Base-by-base conservation (phyloP, 306 rosid genomes). In the Neltuma alba region DNA sequence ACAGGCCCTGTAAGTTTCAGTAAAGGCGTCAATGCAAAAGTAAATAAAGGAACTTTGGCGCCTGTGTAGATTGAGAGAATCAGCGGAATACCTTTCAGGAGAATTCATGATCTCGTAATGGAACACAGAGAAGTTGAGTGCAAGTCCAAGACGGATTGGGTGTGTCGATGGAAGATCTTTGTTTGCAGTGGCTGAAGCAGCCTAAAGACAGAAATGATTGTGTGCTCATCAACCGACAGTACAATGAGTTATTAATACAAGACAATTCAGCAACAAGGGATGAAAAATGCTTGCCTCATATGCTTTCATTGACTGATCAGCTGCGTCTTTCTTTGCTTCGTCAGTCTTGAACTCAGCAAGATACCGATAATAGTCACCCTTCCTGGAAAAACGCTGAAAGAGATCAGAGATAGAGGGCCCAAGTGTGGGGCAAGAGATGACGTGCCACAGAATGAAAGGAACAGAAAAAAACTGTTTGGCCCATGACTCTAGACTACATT, bases 131-230 rank as follows among this genome's bases (percentile, higher is more conserved):
- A 92, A 94, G 89, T 94, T 94, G 84, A 94, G 97, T 66, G 98
- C 98, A 84, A 94, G 94, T 61, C 98, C 98, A 77, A 92, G 98
- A 85, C 97, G 97, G 79, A 94, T 91, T 28, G 98, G 97, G 80
- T 94, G 98, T 68, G 97, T 94, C 42, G 98, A 89, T 69, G 94
- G 93, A 61, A 94, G 98, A 77, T 92, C 97, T 23, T 92, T 83
- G 86, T 76, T 94, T 69, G 98, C 98, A 20, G 93, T 75, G 15
- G 83, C 88, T 68, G 92, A 89, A 70, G 98, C 98, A 78, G 92
- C 90, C 98, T 94, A 65, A 63, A 38, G 14, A 75, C 57, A 78
- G 42, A 20, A 70, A 85, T 5, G 54, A 36, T 20, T 73, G 65
- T 78, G 57, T 38, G 58, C 23, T 47, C 70, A 76, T 85, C 75